A percentile compares a stretch with the other conserved stretches of the same genome.
Evolutionary conservation across 805 yeast species (phyloP).

Genomic region (Yamadazyma olivae): DNA sequence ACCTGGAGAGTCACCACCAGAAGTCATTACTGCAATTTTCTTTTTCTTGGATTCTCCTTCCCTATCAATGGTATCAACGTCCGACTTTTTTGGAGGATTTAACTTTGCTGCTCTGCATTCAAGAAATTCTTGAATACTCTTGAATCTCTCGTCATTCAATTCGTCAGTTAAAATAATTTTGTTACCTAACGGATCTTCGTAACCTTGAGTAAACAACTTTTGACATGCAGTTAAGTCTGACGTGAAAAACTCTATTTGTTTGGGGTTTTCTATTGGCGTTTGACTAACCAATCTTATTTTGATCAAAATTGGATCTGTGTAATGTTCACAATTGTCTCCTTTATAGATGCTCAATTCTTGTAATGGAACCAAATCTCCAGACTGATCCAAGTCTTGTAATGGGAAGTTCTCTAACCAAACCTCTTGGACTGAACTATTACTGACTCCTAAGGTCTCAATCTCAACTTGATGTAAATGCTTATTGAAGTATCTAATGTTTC

Average conservation of each 20-base stretch:
- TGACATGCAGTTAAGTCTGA: conserved; percentile 23
- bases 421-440: conserved; percentile 65
- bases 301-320: conserved; percentile 27
- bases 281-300: conserved; percentile 27
- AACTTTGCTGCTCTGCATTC: conserved; percentile 3
- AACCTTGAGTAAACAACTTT: conserved; percentile 14
- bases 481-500: conserved; percentile 55
- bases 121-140: conserved; percentile 6
- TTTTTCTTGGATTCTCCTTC: conserved; percentile 23
- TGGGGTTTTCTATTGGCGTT: conserved; percentile 3
- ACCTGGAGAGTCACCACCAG: conserved; percentile 83
- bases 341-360: conserved; percentile 37
- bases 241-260: conserved; percentile 29
- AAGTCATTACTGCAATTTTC: conserved; percentile 73
- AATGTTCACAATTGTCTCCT: conserved; percentile 31
- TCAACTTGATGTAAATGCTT: conserved; percentile 24
- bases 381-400: conserved; percentile 31
- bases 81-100: not conserved
- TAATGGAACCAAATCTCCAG: conserved; percentile 37
- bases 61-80: not conserved
- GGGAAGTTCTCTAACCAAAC: conserved; percentile 74
- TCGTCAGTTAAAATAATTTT: conserved; percentile 23
- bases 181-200: conserved; percentile 37
- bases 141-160: conserved; percentile 6
- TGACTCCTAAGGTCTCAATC: conserved; percentile 44